These are phyloP conservation scores for Trichoderma atroviride DNA, from an alignment of 2,329 filamentous ascomycete genomes.

Conservation along the genomic window DNA sequence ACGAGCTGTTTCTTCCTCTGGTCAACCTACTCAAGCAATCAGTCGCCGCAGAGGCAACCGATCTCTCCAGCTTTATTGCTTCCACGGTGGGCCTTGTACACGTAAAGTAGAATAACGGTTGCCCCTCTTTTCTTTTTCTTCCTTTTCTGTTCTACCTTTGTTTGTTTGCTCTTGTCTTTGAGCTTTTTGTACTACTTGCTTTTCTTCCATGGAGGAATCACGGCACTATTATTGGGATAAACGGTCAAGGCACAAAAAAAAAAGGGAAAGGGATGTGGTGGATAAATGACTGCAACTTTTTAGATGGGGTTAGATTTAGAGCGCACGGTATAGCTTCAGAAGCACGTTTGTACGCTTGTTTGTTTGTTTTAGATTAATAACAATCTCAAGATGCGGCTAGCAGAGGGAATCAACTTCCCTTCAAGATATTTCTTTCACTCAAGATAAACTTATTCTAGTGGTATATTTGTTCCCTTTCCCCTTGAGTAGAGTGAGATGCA, in stretches of 20 bases:
- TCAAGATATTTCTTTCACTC: neutral
- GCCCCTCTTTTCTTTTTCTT: neutral
- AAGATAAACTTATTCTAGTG: neutral
- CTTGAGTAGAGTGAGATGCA: no score
- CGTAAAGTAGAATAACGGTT: no score
- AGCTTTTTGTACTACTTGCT: neutral
- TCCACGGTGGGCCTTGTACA: neutral
- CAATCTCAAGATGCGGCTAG: neutral
- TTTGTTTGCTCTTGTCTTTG: neutral
- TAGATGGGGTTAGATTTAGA: neutral
- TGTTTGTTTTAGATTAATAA: neutral
- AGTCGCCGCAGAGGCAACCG: neutral
- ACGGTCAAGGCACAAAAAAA: neutral
- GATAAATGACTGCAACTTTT: neutral
- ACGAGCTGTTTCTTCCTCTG: slow-evolving; percentile 40
- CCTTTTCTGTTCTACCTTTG: neutral
- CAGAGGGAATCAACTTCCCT: neutral
- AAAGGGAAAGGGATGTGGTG: neutral
- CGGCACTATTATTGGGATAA: neutral
- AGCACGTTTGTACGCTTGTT: neutral
- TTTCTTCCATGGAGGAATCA: neutral
- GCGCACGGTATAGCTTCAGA: neutral
- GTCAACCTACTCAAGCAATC: slow-evolving; percentile 37
- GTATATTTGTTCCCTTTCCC: no score
- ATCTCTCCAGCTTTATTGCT: slow-evolving; percentile 31